Evolutionary conservation across 1,284 basidiomycete species (phyloP), one percentile per base, ranked within the genome.

Genomic region (Ustilago loliicola): DNA sequence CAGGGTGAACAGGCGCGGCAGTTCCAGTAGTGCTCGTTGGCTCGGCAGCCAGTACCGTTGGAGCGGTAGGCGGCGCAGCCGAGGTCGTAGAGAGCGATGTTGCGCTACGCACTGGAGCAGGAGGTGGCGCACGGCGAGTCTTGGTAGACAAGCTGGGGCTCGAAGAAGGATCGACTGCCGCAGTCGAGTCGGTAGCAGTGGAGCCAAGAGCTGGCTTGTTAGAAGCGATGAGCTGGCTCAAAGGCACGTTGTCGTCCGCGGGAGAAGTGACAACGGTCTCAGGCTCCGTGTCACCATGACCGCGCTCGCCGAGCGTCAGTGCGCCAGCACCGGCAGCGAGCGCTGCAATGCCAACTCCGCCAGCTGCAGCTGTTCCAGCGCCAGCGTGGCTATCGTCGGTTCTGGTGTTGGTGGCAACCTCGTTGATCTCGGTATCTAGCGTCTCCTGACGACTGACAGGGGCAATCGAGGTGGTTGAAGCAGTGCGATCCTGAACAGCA

Each of bases 71-170:
- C 17, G 72, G 64, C 54, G 60, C 63, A 52, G 59, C 60, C 30
- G 72, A 74, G 9, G 73, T 48, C 1, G 71, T 30, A 21, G 76
- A 76, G 5, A 59, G 52, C 3, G 61, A 61, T 13, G 80, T 76
- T 3, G 62, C 53, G 60, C 64, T 66, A 15, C 81, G 69, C 6
- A 80, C 72, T 2, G 82, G 82, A 10, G 79, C 80, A 15, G 82
- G 80, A 27, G 82, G 82, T 29, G 82, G 81, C 10, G 82, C 81
- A 27, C 82, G 72, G 21, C 82, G 63, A 10, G 77, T 80, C 75
- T 82, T 83, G 62, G 65, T 69, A n/a, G 75, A 77, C 25, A 61
- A 51, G 19, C 55, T 68, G 10, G 78, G 75, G 58, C 78, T 77
- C 17, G 54, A 42, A 21, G 68, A 52, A 17, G 58, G 47, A 7